Evolutionary conservation across 352 stramenopile species (phyloP).

Genomic region (Globisporangium solare): DNA sequence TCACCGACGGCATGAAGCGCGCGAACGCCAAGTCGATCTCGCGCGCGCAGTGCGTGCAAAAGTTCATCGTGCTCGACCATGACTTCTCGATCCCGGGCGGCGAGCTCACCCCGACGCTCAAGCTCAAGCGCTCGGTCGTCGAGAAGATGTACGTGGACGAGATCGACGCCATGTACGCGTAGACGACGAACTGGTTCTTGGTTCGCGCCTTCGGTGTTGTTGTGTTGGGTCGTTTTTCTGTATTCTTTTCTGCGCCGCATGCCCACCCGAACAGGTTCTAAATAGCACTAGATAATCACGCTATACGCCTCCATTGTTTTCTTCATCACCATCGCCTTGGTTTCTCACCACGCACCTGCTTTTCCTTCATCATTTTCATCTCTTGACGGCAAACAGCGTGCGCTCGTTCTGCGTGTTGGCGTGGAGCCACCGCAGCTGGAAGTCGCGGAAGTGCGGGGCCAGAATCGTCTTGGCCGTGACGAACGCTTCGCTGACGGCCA

Average conservation of each 20-base stretch:
- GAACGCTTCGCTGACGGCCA: slow-evolving; percentile 18
- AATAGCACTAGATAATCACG: slow-evolving; percentile 1
- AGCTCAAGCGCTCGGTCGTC: slow-evolving; percentile 89
- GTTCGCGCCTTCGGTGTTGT: background rate
- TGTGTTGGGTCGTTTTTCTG: background rate
- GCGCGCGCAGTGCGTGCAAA: slow-evolving; percentile 60
- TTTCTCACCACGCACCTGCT: background rate
- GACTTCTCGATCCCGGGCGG: slow-evolving; percentile 87
- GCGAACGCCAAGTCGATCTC: slow-evolving; percentile 52
- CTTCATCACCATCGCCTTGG: background rate
- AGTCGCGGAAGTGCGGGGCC: slow-evolving; percentile 12
- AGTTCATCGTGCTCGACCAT: slow-evolving; percentile 67
- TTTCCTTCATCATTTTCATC: slow-evolving; percentile 2
- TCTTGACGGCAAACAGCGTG: slow-evolving; percentile 30
- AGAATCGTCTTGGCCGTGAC: slow-evolving; percentile 10
- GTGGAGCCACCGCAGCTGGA: slow-evolving; percentile 29
- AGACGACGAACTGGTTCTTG: background rate
- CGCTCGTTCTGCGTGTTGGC: slow-evolving; percentile 44
- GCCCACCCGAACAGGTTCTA: background rate
- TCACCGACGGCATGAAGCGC: slow-evolving; percentile 62
- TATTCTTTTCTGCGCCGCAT: too few species aligned
- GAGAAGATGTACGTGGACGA: slow-evolving; percentile 82
- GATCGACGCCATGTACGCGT: slow-evolving; percentile 85
- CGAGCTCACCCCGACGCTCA: slow-evolving; percentile 93
- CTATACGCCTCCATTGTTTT: background rate